Evolutionary conservation across 176 grass and related monocot species (phyloP).

Genomic region (Metroxylon sagu): DNA sequence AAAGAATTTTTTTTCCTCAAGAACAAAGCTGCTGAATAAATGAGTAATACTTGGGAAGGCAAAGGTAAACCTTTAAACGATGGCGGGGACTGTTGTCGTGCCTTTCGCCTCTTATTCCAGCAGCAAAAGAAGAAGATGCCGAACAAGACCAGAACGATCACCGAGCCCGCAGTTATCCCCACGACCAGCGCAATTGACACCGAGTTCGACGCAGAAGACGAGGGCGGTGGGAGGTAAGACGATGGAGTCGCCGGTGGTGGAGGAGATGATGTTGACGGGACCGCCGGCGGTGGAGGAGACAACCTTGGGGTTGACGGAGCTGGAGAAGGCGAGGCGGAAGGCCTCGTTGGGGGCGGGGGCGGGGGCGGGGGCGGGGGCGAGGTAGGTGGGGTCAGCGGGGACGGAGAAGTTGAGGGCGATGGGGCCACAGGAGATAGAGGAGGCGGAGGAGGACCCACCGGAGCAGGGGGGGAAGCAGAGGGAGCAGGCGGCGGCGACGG

Average conservation of each 20-base stretch:
- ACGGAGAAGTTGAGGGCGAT: neutral
- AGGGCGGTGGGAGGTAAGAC: slow-evolving; percentile 13
- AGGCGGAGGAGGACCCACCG: neutral
- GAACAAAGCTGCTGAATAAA: neutral
- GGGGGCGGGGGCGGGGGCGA: neutral
- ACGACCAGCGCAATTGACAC: slow-evolving; percentile 6
- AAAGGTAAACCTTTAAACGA: slow-evolving; percentile 3
- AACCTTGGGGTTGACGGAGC: neutral
- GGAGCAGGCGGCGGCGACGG: slow-evolving; percentile 17
- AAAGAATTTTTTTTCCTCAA: no score
- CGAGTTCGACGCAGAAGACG: neutral
- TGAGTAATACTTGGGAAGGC: neutral
- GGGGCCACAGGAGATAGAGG: neutral
- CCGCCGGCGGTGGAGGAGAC: slow-evolving; percentile 4
- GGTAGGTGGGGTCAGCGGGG: neutral
- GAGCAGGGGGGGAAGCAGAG: neutral
- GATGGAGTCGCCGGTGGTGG: slow-evolving; percentile 1
- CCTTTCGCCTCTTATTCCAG: slow-evolving; percentile 10
- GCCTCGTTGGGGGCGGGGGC: neutral
- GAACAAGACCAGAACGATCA: slow-evolving; percentile 22
- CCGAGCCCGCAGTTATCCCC: slow-evolving; percentile 29
- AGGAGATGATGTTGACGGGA: no score
- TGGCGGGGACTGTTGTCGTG: slow-evolving; percentile 7
- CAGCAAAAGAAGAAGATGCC: slow-evolving; percentile 30
- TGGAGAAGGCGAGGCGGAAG: no score